Base-by-base conservation (phyloP, 352 stramenopile species). In the Phytophthora pinifolia region DNA sequence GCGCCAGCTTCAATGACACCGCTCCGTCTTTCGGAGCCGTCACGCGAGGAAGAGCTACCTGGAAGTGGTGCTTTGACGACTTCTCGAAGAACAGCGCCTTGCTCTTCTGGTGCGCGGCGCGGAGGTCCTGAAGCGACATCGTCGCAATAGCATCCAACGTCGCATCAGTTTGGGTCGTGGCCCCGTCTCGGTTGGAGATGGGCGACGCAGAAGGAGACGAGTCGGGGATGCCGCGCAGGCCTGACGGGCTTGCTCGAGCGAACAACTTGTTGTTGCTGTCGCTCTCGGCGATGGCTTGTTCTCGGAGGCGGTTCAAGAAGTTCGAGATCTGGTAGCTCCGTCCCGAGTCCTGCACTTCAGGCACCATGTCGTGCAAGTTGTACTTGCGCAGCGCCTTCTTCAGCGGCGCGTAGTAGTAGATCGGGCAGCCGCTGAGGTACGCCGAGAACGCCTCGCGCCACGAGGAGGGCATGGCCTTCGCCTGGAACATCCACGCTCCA, bases 331-430 rank as follows among this genome's bases (percentile, higher is more conserved):
- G 86, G 48, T 94, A 96, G 48, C 84, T 94, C 20, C 86, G 68
- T 2, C 86, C 86, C 0, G 72, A 83, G 44, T 96, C 86, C 29
- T 91, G 77, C 3, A 91, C 76, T 20, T 96, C 86, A 1, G 86
- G 80, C 2, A 96, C 81, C 61, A 96, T 86, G 36, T 94, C 84
- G 20, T 96, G 86, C 39, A 96, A 55, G 44, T 94, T 96, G 64
- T 94, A 96, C 48, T 90, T 93, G 39, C 81, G 74, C 25, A 96
- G 64, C 6, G 81, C 76, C 54, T 94, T 94, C 50, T 91, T 92
- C 43, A 96, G 59, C 0, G 84, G 74, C 2, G 77, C 67, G 48
- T 89, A 89, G 46, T 96, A 96, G 51, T 96, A 96, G 6, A 92
- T 54, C 27, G 86, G 82, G 25, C 80, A 84, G 13, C 75, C 71